A percentile compares a stretch with the other conserved stretches of the same genome.
Evolutionary conservation across 176 grass and related monocot species (phyloP).

Genomic region (Eragrostis nindensis): DNA sequence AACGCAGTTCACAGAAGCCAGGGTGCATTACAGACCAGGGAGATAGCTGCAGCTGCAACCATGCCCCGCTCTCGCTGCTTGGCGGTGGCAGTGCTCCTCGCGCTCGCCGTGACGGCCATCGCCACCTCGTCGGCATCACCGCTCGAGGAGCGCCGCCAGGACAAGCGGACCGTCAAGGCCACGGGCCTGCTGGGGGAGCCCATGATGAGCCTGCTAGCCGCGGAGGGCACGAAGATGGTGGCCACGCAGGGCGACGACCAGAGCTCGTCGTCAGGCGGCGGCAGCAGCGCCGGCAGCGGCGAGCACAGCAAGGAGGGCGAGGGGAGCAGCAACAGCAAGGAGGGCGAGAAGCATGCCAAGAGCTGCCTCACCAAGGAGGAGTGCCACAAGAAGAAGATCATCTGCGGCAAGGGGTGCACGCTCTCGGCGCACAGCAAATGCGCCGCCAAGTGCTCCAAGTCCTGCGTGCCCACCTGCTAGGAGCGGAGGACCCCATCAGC

Average conservation of each 20-base stretch:
- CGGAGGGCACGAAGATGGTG: conserved; percentile 4
- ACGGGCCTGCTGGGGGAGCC: background rate
- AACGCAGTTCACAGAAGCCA: background rate
- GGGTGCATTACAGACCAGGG: background rate
- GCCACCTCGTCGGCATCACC: background rate
- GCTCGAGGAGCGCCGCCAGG: background rate
- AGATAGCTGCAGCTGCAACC: background rate
- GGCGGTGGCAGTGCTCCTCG: conserved; percentile 34
- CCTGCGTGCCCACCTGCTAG: conserved; percentile 53
- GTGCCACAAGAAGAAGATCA: conserved; percentile 62
- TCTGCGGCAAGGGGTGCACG: conserved; percentile 61
- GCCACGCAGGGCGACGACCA: conserved; percentile 39
- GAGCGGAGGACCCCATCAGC: background rate
- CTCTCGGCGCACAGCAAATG: conserved; percentile 58
- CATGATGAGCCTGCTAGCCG: background rate
- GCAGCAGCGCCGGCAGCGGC: background rate
- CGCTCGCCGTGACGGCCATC: conserved; percentile 25
- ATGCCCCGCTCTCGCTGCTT: conserved; percentile 34
- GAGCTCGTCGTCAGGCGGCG: background rate
- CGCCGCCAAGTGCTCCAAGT: conserved; percentile 65
- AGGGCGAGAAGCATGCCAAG: conserved; percentile 45
- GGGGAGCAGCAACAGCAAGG: conserved; percentile 43
- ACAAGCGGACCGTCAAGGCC: background rate
- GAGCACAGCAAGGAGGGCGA: conserved; percentile 36
- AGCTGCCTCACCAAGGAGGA: conserved; percentile 57